A percentile compares a stretch with the other conserved stretches of the same genome.
Evolutionary conservation across 73 alveolate genomes (phyloP).

Genomic region (Blepharisma stoltei): DNA sequence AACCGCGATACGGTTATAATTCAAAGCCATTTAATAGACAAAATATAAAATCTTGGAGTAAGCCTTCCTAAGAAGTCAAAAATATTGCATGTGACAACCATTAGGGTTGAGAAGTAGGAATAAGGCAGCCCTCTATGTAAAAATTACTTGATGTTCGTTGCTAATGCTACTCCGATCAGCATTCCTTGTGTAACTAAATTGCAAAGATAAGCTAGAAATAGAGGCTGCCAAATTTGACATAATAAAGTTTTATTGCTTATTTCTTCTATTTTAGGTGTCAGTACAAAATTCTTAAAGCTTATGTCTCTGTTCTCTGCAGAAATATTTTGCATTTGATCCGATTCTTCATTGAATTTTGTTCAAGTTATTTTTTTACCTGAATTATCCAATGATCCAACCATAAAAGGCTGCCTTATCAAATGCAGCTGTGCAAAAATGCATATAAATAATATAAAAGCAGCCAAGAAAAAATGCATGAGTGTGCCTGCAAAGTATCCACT

Average conservation of each 20-base stretch:
- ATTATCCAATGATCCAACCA: not conserved
- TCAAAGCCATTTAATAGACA: not conserved
- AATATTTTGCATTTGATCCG: not conserved
- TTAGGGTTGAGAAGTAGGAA: not conserved
- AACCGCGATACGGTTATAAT: not conserved
- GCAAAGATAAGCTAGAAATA: not conserved
- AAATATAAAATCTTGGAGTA: not conserved
- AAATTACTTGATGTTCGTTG: not conserved
- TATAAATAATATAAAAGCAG: not conserved
- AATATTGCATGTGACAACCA: conserved; percentile 6
- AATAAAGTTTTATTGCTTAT: not conserved
- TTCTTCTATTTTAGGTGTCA: not conserved
- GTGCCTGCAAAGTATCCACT: conserved; percentile 17
- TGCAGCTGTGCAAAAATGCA: conserved; percentile 18
- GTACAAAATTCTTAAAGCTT: not conserved
- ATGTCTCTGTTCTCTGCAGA: not conserved
- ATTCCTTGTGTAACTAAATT: conserved; percentile 9
- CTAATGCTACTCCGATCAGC: conserved; percentile 5
- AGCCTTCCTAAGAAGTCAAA: conserved; percentile 24
- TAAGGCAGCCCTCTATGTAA: conserved; percentile 16
- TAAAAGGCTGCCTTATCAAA: not conserved
- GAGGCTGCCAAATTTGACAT: not conserved
- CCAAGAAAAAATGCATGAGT: not conserved
- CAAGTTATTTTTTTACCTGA: not conserved
- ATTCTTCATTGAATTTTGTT: not conserved